Percentiles rank a stretch among this genome's conserved stretches.
phyloP scores from a whole-genome alignment of 371 early-diverging fungal genomes.

The Zancudomyces culisetae region DNA sequence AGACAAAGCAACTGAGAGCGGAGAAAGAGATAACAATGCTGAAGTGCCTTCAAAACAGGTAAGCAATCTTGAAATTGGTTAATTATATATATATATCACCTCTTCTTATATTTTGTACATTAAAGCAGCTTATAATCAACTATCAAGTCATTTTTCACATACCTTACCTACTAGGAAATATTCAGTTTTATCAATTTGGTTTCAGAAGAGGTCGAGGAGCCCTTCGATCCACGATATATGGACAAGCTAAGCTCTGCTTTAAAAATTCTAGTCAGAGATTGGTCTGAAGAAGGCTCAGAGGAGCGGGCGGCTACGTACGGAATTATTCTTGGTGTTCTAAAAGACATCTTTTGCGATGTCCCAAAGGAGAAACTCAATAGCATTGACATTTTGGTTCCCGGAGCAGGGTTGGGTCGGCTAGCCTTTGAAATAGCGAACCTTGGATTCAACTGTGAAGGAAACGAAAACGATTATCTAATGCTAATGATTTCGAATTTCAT shows the following conservation, averaged over 20 bases:
- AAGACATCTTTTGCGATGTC: constrained; percentile 14
- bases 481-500: constrained; percentile 72
- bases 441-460: constrained; percentile 72
- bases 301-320: constrained; percentile 66
- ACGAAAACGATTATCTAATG: constrained; percentile 63
- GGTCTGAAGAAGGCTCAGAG: constrained; percentile 58
- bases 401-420: constrained; percentile 78
- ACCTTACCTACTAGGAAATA: too few species aligned
- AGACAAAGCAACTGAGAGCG: too few species aligned
- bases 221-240: constrained; percentile 52
- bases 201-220: constrained; percentile 25
- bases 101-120: too few species aligned
- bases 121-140: too few species aligned
- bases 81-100: too few species aligned
- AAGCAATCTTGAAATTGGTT: too few species aligned
- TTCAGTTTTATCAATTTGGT: constrained; percentile 4
- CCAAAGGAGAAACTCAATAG: not conserved
- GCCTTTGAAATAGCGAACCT: constrained; percentile 60
- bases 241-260: constrained; percentile 74
- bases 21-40: too few species aligned
- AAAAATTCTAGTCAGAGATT: constrained; percentile 84
- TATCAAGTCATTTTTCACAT: too few species aligned
- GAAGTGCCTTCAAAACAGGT: too few species aligned
- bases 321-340: constrained; percentile 56
- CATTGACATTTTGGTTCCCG: constrained; percentile 53